Evolutionary conservation across 257 asterid genomes (phyloP), one percentile per base, ranked within the genome.

Genomic region (Scutellaria minor): DNA sequence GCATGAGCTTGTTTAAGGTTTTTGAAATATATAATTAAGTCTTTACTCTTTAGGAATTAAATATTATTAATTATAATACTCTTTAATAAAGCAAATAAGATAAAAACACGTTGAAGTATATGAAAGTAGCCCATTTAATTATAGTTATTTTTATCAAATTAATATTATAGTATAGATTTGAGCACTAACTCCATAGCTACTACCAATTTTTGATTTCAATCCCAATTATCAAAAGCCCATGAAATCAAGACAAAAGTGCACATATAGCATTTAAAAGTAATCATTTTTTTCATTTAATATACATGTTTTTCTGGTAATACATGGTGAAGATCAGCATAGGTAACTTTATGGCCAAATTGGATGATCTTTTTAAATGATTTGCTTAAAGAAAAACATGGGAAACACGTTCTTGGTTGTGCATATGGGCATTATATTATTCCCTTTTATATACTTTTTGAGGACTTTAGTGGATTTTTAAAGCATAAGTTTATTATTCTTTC

Each of bases 281-380:
- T 37, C 27, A 18, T 31, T 22, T 27, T 22, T 52, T 8, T 48
- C 35, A 53, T 22, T 35, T 44, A 63, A 6, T 40, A 74, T 18
- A 27, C n/a, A 6, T 31, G 18, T 66, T 57, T 35, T 8, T 0
- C 12, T 39, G 31, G n/a, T 13, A 8, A 14, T 45, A 56, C 50
- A 68, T 56, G 54, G 45, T 46, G 10, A 24, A 68, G 52, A 65
- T 74, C 3, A 62, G 35, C 20, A 60, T 60, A 11, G 9, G 2
- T 47, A 9, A 39, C 66, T 62, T 69, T 61, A 62, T 42, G 58
- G 37, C 47, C 75, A 68, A 52, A 35, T 47, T 60, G 42, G 53
- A 68, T 6, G 44, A 3, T 51, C 39, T 51, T 58, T 75, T 42
- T 11, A 53, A 37, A 48, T 37, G 18, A 18, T 14, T 6, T 18